Evolutionary conservation across 495 filamentous ascomycete genomes (phyloP), one percentile per base, ranked within the genome.

Genomic region (Podospora sp.): DNA sequence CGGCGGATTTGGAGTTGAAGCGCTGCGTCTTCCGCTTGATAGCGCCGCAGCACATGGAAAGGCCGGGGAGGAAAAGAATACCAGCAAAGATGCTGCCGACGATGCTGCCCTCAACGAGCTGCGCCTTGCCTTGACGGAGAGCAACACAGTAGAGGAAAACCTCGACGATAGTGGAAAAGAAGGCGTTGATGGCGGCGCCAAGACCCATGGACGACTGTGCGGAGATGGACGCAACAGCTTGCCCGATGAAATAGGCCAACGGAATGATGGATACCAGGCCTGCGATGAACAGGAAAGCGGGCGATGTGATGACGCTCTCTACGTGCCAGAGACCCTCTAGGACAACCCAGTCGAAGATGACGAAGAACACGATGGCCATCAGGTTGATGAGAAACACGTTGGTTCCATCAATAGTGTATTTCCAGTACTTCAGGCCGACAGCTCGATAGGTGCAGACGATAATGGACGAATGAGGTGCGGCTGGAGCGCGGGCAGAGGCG

Each of bases 161-260:
- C 75, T 99, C 95, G 24, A 99, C 95, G 22, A 99, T 82, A 9
- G 95, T 99, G n/a, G 93, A 97, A 81, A 99, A 99, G 79, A 98
- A 97, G 36, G 95, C 95, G 68, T 99, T 99, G 80, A 98, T 93
- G 20, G 94, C 95, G 60, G 95, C 96, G 77, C 95, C 95, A 33
- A 99, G 84, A n/a, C 95, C 95, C 95, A 99, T 99, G n/a, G 93
- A 96, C 20, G 93, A 97, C 74, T 99, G 95, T 9, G 95, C 95
- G 18, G 95, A 98, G 71, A 99, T 98, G 36, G 95, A 98, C n/a
- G 95, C 95, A 51, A 99, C 95, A 60, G 95, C 95, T 78, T 99
- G 95, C 9, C 95, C 95, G 77, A 99, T 99, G 81, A 98, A 99
- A 78, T 99, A 98, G 29, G 95, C 95, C n/a, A 99, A 78, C 22